These are phyloP conservation scores for Bjerkandera adusta DNA, from an alignment of 1,284 basidiomycete species.

Conservation along the genomic window DNA sequence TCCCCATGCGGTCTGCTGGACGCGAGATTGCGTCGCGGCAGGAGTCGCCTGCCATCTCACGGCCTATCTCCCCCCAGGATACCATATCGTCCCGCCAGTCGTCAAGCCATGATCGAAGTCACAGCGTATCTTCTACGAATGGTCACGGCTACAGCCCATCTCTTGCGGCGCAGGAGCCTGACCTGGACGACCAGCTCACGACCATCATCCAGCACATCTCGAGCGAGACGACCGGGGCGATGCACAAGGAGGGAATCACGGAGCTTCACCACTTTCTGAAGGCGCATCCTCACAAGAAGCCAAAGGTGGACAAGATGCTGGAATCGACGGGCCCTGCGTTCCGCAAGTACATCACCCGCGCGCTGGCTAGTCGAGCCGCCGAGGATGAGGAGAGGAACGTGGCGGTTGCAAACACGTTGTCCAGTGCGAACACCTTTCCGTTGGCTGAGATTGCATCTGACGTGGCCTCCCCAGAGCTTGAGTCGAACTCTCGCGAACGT, in stretches of 20 bases:
- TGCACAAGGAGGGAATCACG: conserved; percentile 91
- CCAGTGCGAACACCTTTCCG: conserved; percentile 49
- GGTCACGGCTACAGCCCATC: conserved; percentile 42
- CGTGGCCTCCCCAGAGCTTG: conserved; percentile 50
- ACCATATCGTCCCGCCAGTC: conserved; percentile 53
- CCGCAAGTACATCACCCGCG: conserved; percentile 82
- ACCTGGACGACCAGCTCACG: conserved; percentile 76
- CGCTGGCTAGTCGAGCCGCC: conserved; percentile 77
- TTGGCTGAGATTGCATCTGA: conserved; percentile 1
- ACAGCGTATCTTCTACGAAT: conserved; percentile 58
- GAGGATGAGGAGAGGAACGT: conserved; percentile 81
- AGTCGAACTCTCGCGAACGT: conserved; percentile 46
- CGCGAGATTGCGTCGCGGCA: conserved; percentile 40
- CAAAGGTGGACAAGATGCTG: conserved; percentile 82
- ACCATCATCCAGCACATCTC: conserved; percentile 90
- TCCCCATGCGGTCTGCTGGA: conserved; percentile 38
- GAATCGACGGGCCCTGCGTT: conserved; percentile 82
- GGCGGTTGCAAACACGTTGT: conserved; percentile 74
- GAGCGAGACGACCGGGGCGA: conserved; percentile 79
- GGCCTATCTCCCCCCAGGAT: conserved; percentile 62
- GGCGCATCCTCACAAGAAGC: conserved; percentile 85
- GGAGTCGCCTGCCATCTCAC: conserved; percentile 56
- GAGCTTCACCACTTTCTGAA: conserved; percentile 94
- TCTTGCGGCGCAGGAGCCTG: conserved; percentile 65
- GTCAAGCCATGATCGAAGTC: conserved; percentile 56